Conservation (phyloP, 495 filamentous ascomycete genomes). For the Pyrenopolyporus hunteri region DNA sequence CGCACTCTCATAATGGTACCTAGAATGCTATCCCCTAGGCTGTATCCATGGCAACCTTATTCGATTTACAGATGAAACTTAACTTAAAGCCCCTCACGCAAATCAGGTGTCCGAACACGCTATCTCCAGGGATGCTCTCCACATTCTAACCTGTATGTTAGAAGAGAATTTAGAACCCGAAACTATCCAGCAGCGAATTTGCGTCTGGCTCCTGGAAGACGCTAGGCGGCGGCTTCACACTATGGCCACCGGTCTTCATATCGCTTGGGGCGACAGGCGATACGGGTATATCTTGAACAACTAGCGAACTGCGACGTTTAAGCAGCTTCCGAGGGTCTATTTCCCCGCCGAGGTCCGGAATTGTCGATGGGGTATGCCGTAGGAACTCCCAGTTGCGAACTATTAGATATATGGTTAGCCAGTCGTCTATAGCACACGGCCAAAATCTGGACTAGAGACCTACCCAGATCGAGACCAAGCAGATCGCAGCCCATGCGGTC, state of each 20-base stretch:
- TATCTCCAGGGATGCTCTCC: neutral
- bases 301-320: slow-evolving; percentile 73
- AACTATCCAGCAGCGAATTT: slow-evolving; percentile 79
- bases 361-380: slow-evolving; percentile 47
- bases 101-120: neutral
- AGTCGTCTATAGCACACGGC: neutral
- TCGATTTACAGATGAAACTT: no score
- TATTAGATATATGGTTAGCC: slow-evolving; percentile 8
- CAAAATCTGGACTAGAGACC: slow-evolving; percentile 1
- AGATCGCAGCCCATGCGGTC: slow-evolving; percentile 95
- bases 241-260: slow-evolving; percentile 55
- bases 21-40: no score
- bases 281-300: slow-evolving; percentile 77
- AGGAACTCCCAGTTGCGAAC: slow-evolving; percentile 91
- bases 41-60: no score
- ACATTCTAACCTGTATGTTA: neutral
- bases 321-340: slow-evolving; percentile 71
- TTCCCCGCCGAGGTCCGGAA: slow-evolving; percentile 47
- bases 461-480: slow-evolving; percentile 81
- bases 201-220: slow-evolving; percentile 91
- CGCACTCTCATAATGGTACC: no score
- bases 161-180: slow-evolving; percentile 63
- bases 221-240: slow-evolving; percentile 66
- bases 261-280: slow-evolving; percentile 46
- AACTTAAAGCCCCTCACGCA: no score